A percentile compares a stretch with the other conserved stretches of the same genome.
phyloP scores from a whole-genome alignment of 2,329 filamentous ascomycete genomes.

The Rhinocladiella similis region DNA sequence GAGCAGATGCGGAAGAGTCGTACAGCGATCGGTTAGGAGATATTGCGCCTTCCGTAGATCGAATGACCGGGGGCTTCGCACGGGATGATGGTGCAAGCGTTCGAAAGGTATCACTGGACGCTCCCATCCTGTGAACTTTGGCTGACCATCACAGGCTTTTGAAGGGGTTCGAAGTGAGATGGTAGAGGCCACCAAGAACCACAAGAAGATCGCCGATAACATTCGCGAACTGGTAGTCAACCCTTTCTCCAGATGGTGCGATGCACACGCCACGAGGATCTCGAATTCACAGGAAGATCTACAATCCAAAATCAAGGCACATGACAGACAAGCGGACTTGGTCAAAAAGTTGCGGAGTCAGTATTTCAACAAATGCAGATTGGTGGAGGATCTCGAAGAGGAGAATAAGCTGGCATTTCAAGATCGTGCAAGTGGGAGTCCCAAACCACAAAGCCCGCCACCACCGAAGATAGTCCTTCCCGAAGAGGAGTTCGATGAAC shows the following conservation, averaged over 20 bases:
- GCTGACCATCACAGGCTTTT: constrained; percentile 65
- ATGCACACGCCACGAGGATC: constrained; percentile 86
- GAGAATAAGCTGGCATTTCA: constrained; percentile 98
- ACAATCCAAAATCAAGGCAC: constrained; percentile 83
- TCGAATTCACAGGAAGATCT: constrained; percentile 95
- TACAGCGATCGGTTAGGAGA: constrained; percentile 80
- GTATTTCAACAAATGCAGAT: constrained; percentile 98
- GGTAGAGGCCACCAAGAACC: constrained; percentile 83
- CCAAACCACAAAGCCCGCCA: constrained; percentile 54
- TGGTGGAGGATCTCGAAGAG: constrained; percentile 95
- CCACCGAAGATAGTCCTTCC: constrained; percentile 80
- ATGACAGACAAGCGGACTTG: constrained; percentile 85
- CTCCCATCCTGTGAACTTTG: background rate
- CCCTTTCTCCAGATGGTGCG: constrained; percentile 94
- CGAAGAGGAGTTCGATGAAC: constrained; percentile 66
- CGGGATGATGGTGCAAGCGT: constrained; percentile 95
- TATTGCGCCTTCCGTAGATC: constrained; percentile 80
- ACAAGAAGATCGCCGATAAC: constrained; percentile 93
- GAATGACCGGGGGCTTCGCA: constrained; percentile 77
- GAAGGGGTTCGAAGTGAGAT: constrained; percentile 91
- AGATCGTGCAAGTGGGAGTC: constrained; percentile 69
- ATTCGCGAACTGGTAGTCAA: constrained; percentile 94
- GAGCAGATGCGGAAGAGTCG: constrained; percentile 89
- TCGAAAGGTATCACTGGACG: constrained; percentile 68
- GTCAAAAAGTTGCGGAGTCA: constrained; percentile 92